Percentiles rank a stretch among this genome's conserved stretches.
Evolutionary conservation across 1,139 yeast species (phyloP).

Genomic region (Citeromyces hawaiiensis): DNA sequence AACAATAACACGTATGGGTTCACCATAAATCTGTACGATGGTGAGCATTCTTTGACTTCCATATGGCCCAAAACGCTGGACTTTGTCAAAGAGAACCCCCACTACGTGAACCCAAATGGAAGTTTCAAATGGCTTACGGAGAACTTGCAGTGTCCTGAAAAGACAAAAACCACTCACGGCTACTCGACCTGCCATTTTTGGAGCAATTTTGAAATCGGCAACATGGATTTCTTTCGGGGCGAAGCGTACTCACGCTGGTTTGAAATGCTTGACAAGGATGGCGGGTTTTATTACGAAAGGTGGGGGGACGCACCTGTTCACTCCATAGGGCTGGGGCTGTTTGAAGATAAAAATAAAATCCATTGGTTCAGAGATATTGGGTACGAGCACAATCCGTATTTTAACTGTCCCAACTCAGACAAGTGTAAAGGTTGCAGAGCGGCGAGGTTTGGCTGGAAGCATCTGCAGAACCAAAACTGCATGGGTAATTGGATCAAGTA

Average conservation of each 20-base stretch:
- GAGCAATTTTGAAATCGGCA: conserved; percentile 78
- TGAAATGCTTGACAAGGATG: conserved; percentile 46
- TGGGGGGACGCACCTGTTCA: conserved; percentile 95
- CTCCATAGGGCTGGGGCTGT: conserved; percentile 58
- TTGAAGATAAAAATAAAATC: conserved; percentile 53
- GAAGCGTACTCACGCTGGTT: conserved; percentile 58
- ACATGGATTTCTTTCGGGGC: conserved; percentile 63
- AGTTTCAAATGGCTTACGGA: conserved; percentile 69
- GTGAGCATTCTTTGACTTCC: conserved; percentile 44
- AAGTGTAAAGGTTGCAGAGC: conserved; percentile 24
- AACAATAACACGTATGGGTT: conserved; percentile 60
- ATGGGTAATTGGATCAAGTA: conserved; percentile 60
- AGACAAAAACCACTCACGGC: conserved; percentile 38
- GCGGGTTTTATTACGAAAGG: conserved; percentile 76
- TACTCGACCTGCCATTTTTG: conserved; percentile 83
- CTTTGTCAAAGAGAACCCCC: conserved; percentile 40
- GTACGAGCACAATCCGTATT: conserved; percentile 52
- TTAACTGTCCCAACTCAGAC: conserved; percentile 48
- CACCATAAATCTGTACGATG: conserved; percentile 54
- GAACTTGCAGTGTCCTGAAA: conserved; percentile 44
- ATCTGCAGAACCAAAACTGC: conserved; percentile 54
- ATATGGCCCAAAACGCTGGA: conserved; percentile 61
- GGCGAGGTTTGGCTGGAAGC: conserved; percentile 30
- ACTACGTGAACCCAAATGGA: conserved; percentile 52
- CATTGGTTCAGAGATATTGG: conserved; percentile 92